phyloP scores from a whole-genome alignment of 176 grass and related monocot genomes.

The Elymus sibiricus region DNA sequence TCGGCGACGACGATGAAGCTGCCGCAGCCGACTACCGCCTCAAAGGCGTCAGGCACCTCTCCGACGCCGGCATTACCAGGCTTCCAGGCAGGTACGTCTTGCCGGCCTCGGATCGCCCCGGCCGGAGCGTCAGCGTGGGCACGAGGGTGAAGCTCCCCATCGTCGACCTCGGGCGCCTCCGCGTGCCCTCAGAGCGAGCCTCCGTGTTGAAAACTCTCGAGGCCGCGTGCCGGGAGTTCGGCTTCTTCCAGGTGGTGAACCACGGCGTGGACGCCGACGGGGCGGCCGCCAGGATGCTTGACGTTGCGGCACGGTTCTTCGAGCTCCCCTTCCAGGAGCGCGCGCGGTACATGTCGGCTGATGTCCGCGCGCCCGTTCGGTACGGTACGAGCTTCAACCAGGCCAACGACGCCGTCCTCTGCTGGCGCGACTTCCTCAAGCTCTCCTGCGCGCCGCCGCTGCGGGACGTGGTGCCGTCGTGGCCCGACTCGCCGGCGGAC shows the following conservation, averaged over 20 bases:
- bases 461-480: slow-evolving; percentile 11
- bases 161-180: slow-evolving; percentile 55
- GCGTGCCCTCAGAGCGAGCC: slow-evolving; percentile 34
- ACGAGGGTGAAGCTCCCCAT: slow-evolving; percentile 52
- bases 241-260: slow-evolving; percentile 99
- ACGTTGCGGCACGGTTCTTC: slow-evolving; percentile 74
- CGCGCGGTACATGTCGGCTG: slow-evolving; percentile 63
- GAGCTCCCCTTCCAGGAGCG: slow-evolving; percentile 55
- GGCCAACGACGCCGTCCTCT: slow-evolving; percentile 73
- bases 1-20: not conserved
- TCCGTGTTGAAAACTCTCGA: slow-evolving; percentile 45
- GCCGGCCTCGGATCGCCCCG: slow-evolving; percentile 54
- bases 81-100: slow-evolving; percentile 73
- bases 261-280: slow-evolving; percentile 31
- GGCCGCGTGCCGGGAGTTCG: slow-evolving; percentile 59
- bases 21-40: not conserved
- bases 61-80: slow-evolving; percentile 63
- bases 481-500: slow-evolving; percentile 50
- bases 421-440: slow-evolving; percentile 95
- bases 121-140: not conserved
- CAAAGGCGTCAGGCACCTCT: slow-evolving; percentile 71
- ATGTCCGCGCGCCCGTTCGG: slow-evolving; percentile 46
- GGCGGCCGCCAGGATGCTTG: slow-evolving; percentile 31
- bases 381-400: slow-evolving; percentile 99
- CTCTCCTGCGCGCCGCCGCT: slow-evolving; percentile 57